Percentiles rank a stretch among this genome's conserved stretches.
phyloP scores from a whole-genome alignment of 257 asterid genomes.

The Solanum ahanhuiri region DNA sequence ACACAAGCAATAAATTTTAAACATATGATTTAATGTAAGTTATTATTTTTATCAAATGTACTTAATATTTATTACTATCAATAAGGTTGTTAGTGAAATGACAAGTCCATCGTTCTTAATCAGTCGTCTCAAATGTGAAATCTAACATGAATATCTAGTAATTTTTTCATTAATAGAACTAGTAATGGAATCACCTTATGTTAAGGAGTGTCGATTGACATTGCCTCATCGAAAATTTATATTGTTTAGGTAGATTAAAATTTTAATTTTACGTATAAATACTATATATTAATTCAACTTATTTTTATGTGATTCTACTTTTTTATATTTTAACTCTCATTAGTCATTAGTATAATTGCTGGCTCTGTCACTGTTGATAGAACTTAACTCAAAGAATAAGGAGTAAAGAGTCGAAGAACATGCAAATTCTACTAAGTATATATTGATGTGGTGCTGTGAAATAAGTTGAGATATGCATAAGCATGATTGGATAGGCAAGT shows the following conservation, averaged over 20 bases:
- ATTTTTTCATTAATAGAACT: neutral
- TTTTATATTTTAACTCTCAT: neutral
- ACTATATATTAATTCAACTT: neutral
- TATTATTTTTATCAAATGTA: neutral
- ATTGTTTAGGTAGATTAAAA: neutral
- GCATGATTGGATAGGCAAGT: too few relatives aligned
- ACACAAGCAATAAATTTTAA: neutral
- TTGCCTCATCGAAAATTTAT: rapidly evolving
- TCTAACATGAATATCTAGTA: too few relatives aligned
- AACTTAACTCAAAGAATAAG: neutral
- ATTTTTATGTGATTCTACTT: neutral
- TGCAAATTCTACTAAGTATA: too few relatives aligned
- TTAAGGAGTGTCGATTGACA: neutral
- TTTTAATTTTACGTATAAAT: neutral
- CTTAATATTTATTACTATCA: too few relatives aligned
- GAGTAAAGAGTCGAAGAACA: neutral
- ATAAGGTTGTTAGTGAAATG: neutral
- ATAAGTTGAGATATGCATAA: too few relatives aligned
- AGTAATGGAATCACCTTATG: neutral
- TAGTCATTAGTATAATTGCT: neutral
- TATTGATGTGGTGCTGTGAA: too few relatives aligned
- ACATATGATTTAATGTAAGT: neutral
- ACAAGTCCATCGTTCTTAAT: too few relatives aligned
- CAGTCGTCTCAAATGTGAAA: rapidly evolving
- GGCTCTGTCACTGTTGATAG: rapidly evolving